Conservation (phyloP, 2,329 filamentous ascomycete species). For the Thermochaetoides dissita region DNA sequence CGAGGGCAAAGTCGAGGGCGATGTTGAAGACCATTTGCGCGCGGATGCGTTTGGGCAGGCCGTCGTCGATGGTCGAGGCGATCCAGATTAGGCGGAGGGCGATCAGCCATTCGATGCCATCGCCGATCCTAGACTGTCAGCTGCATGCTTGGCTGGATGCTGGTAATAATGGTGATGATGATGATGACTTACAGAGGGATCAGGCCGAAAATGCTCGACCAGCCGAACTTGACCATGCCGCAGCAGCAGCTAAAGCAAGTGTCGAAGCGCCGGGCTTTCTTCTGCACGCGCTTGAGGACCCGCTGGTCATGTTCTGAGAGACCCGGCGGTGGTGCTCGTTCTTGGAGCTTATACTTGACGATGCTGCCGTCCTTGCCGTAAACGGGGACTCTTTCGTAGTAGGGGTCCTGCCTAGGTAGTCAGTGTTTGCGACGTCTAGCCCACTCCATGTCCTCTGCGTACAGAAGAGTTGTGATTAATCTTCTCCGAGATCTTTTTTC, state of each 20-base stretch:
- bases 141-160: background rate
- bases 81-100: conserved; percentile 61
- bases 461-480: no score
- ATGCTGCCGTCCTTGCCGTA: conserved; percentile 46
- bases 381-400: conserved; percentile 70
- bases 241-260: conserved; percentile 63
- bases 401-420: conserved; percentile 55
- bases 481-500: no score
- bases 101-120: conserved; percentile 58
- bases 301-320: conserved; percentile 70
- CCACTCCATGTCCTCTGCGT: no score
- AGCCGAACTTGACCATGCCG: conserved; percentile 73
- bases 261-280: conserved; percentile 73
- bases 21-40: conserved; percentile 73
- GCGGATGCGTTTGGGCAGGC: conserved; percentile 48
- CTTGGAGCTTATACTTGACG: conserved; percentile 67
- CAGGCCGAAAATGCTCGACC: conserved; percentile 73
- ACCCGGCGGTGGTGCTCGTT: conserved; percentile 71
- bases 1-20: conserved; percentile 56
- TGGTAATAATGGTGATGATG: no score
- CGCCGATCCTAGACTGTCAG: conserved; percentile 46
- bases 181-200: conserved; percentile 57
- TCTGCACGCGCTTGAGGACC: conserved; percentile 74
- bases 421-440: background rate
- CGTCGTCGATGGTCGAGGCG: conserved; percentile 62